These are phyloP conservation scores for Clarireedia paspali DNA, from an alignment of 2,329 filamentous ascomycete species.

Conservation along the genomic window DNA sequence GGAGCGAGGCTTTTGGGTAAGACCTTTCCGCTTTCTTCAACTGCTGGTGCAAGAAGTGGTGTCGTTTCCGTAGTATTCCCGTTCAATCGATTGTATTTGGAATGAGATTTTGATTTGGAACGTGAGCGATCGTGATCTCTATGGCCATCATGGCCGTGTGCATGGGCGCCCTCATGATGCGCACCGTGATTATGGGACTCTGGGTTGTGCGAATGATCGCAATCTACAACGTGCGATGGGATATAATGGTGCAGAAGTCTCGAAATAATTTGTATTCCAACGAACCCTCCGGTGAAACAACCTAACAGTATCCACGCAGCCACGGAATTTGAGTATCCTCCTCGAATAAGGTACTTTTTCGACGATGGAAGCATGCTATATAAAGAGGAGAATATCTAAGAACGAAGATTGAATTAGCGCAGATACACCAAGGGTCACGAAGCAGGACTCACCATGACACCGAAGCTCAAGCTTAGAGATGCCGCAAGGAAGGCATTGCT, in stretches of 20 bases:
- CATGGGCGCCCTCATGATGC: slow-evolving; percentile 20
- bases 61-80: slow-evolving; percentile 21
- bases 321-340: slow-evolving; percentile 55
- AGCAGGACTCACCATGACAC: slow-evolving; percentile 72
- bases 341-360: slow-evolving; percentile 65
- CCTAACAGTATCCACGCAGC: slow-evolving; percentile 64
- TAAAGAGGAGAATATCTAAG: slow-evolving; percentile 78
- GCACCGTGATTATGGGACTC: slow-evolving; percentile 34
- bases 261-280: slow-evolving; percentile 69
- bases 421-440: not conserved
- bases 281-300: slow-evolving; percentile 63
- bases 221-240: slow-evolving; percentile 74
- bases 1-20: not conserved
- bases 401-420: not conserved
- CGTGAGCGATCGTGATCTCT: not conserved
- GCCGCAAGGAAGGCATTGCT: slow-evolving; percentile 82
- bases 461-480: slow-evolving; percentile 87
- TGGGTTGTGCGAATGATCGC: slow-evolving; percentile 62
- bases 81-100: slow-evolving; percentile 7
- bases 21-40: slow-evolving; percentile 10
- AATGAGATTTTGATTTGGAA: not conserved
- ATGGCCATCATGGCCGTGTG: not conserved
- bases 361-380: slow-evolving; percentile 91
- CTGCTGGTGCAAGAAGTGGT: slow-evolving; percentile 19
- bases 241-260: slow-evolving; percentile 65